A percentile compares a stretch with the other conserved stretches of the same genome.
These are phyloP conservation scores for Cladophialophora yegresii DNA, from an alignment of 2,329 filamentous ascomycete genomes.

Conservation along the genomic window DNA sequence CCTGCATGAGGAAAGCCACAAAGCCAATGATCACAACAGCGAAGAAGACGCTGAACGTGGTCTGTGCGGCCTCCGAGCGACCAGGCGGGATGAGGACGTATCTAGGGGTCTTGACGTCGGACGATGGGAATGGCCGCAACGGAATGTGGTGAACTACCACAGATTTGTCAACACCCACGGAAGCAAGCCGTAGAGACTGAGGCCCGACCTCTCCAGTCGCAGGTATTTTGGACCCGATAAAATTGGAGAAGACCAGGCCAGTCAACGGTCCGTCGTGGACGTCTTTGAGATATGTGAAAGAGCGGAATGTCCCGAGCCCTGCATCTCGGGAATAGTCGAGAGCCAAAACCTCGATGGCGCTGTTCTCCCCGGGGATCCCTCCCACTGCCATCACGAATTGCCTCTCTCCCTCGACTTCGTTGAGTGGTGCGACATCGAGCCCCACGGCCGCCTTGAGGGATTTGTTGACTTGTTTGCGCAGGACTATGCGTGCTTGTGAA, in stretches of 20 bases:
- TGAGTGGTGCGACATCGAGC: conserved; percentile 73
- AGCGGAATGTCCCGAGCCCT: conserved; percentile 51
- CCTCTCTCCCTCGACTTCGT: conserved; percentile 61
- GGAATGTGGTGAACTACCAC: conserved; percentile 79
- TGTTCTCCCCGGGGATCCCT: conserved; percentile 63
- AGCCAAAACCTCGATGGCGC: conserved; percentile 75
- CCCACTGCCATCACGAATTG: conserved; percentile 82
- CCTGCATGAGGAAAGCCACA: conserved; percentile 63
- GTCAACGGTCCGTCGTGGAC: conserved; percentile 63
- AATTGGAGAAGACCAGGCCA: conserved; percentile 54
- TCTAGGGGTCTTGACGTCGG: conserved; percentile 58
- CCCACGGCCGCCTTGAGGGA: conserved; percentile 73
- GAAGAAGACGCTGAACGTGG: conserved; percentile 59
- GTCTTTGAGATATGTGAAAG: conserved; percentile 55
- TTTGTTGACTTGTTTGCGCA: conserved; percentile 63
- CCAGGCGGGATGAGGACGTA: conserved; percentile 68
- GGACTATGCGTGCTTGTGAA: conserved; percentile 42
- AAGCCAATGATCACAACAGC: conserved; percentile 63
- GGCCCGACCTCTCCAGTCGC: conserved; percentile 52
- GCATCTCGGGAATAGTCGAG: conserved; percentile 63
- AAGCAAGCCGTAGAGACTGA: conserved; percentile 74
- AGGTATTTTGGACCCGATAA: conserved; percentile 54
- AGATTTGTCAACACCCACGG: conserved; percentile 76
- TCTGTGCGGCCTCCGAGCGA: conserved; percentile 55
- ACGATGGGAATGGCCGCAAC: conserved; percentile 52